Conservation (phyloP, 352 stramenopile species). For the Aphanomyces euteiches region DNA sequence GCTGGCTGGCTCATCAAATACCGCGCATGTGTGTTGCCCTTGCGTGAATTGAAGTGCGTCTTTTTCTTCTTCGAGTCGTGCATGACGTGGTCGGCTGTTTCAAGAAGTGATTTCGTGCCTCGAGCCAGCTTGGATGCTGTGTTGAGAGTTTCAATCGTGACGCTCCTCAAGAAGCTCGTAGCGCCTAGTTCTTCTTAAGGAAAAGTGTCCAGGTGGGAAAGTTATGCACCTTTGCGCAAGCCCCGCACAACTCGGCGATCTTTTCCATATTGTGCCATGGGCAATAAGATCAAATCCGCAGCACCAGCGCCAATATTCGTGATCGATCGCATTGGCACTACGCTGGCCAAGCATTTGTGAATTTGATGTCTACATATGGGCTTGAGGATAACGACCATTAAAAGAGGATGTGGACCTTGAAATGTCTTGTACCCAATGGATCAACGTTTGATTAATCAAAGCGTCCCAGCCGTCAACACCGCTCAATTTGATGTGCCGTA, state of each 20-base stretch:
- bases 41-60: constrained; percentile 16
- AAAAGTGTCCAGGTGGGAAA: background rate
- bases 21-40: constrained; percentile 37
- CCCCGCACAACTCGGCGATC: constrained; percentile 79
- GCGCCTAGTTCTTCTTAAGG: constrained; percentile 30
- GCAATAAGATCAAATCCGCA: constrained; percentile 79
- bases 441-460: constrained; percentile 65
- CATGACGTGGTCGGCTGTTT: constrained; percentile 81
- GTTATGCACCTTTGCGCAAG: constrained; percentile 58
- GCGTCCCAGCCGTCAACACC: constrained; percentile 73
- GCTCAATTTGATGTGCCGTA: constrained; percentile 79
- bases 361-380: constrained; percentile 51
- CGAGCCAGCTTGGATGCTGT: constrained; percentile 79
- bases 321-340: constrained; percentile 77
- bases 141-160: constrained; percentile 85
- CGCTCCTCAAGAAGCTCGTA: constrained; percentile 82
- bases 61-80: constrained; percentile 35
- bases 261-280: constrained; percentile 81
- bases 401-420: constrained; percentile 37
- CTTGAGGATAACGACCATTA: too few species aligned
- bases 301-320: constrained; percentile 83
- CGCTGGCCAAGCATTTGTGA: constrained; percentile 85
- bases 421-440: constrained; percentile 86
- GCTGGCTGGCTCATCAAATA: constrained; percentile 79
- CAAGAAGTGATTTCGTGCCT: constrained; percentile 72